Percentiles rank a stretch among this genome's conserved stretches.
Evolutionary conservation across 331 rosid species (phyloP).

Genomic region (Stylosanthes scabra): DNA sequence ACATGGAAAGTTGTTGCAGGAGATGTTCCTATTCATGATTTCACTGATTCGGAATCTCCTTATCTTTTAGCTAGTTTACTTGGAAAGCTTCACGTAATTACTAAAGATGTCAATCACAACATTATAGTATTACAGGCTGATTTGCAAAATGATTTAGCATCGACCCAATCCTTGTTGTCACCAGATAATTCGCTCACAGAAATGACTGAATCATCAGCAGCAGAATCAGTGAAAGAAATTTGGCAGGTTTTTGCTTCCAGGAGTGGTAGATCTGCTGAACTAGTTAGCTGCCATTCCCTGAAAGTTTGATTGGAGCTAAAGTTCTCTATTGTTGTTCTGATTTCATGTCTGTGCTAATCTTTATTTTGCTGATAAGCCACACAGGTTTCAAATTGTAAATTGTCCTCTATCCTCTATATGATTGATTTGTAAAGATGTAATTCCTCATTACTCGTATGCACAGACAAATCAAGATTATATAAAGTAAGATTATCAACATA

Average conservation of each 20-base stretch:
- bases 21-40: constrained; percentile 71
- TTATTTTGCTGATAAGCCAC: constrained; percentile 15
- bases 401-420: not conserved
- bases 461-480: constrained; percentile 22
- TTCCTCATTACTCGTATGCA: constrained; percentile 24
- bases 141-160: constrained; percentile 42
- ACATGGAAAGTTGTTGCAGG: constrained; percentile 79
- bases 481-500: constrained; percentile 19
- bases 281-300: constrained; percentile 80
- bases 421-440: constrained; percentile 31
- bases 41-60: constrained; percentile 74
- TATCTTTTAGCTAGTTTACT: constrained; percentile 71
- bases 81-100: constrained; percentile 71
- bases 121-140: constrained; percentile 61
- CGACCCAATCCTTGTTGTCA: constrained; percentile 38
- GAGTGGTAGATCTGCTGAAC: constrained; percentile 63
- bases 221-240: constrained; percentile 57
- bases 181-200: constrained; percentile 36
- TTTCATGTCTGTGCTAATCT: constrained; percentile 18
- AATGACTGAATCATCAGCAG: constrained; percentile 41
- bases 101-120: constrained; percentile 64
- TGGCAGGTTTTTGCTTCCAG: constrained; percentile 65
- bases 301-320: constrained; percentile 37
- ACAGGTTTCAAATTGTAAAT: constrained; percentile 33
- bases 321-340: not conserved